Evolutionary conservation across 495 filamentous ascomycete species (phyloP).

Genomic region (Neurospora terricola): DNA sequence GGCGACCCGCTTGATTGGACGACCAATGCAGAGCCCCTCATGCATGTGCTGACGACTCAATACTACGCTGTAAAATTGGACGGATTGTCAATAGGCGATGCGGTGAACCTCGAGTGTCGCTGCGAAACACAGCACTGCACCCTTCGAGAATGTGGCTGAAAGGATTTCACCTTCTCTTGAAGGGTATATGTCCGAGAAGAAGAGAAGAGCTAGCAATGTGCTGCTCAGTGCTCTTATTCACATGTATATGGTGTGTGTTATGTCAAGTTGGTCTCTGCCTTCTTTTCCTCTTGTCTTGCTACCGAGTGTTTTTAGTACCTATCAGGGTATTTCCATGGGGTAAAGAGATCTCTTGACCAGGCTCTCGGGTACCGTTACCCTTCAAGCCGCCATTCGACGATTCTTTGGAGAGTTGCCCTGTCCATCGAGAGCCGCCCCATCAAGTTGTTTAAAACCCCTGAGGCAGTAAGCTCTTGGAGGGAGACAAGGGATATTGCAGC

Average conservation of each 20-base stretch:
- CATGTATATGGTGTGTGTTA: background rate
- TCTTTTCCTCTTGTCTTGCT: background rate
- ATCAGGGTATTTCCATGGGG: background rate
- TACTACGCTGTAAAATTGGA: constrained; percentile 11
- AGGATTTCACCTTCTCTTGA: background rate
- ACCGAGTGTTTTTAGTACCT: background rate
- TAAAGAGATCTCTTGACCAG: constrained; percentile 10
- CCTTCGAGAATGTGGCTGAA: background rate
- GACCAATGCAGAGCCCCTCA: constrained; percentile 9
- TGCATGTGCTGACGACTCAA: constrained; percentile 14
- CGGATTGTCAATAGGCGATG: background rate
- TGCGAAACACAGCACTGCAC: background rate
- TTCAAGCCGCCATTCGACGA: background rate
- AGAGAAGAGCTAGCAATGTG: background rate
- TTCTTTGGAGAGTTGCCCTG: background rate
- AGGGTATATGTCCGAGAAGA: background rate
- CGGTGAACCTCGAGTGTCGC: background rate
- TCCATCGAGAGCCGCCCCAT: background rate
- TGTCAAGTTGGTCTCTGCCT: background rate
- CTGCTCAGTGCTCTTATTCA: background rate
- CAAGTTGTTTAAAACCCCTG: background rate
- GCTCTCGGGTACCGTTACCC: constrained; percentile 10
- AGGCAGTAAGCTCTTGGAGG: constrained; percentile 10
- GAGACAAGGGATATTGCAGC: constrained; percentile 11
- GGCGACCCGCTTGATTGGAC: constrained; percentile 8